Conservation (phyloP, 495 filamentous ascomycete species). For the Pseudotulostoma volvatum region DNA sequence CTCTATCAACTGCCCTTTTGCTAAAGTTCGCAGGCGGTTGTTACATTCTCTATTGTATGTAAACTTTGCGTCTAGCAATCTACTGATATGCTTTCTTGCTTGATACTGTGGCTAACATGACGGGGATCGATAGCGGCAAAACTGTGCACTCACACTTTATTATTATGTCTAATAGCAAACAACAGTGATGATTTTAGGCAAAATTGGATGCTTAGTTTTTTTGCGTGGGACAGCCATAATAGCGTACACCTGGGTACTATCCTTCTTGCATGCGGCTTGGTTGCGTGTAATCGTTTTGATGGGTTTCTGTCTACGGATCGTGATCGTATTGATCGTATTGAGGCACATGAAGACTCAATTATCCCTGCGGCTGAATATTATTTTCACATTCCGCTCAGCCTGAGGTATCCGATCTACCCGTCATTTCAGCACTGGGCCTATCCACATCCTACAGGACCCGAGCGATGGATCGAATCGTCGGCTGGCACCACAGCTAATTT, state of each 20-base stretch:
- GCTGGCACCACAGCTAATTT: not conserved
- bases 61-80: not conserved
- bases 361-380: not conserved
- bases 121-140: too few relatives aligned
- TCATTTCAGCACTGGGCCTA: not conserved
- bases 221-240: not conserved
- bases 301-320: not conserved
- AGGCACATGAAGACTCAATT: not conserved
- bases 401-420: not conserved
- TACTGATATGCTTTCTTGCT: too few relatives aligned
- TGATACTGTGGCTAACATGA: too few relatives aligned
- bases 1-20: not conserved
- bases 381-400: not conserved
- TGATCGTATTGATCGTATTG: not conserved
- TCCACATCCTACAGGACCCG: not conserved
- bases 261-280: not conserved
- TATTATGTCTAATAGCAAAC: too few relatives aligned
- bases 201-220: not conserved
- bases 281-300: not conserved
- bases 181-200: not conserved
- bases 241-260: not conserved
- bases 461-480: not conserved
- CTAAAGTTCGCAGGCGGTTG: not conserved
- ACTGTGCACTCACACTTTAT: too few relatives aligned
- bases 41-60: too few relatives aligned